These are phyloP conservation scores for Clarireedia homoeocarpa DNA, from an alignment of 2,329 filamentous ascomycete genomes.

Conservation along the genomic window DNA sequence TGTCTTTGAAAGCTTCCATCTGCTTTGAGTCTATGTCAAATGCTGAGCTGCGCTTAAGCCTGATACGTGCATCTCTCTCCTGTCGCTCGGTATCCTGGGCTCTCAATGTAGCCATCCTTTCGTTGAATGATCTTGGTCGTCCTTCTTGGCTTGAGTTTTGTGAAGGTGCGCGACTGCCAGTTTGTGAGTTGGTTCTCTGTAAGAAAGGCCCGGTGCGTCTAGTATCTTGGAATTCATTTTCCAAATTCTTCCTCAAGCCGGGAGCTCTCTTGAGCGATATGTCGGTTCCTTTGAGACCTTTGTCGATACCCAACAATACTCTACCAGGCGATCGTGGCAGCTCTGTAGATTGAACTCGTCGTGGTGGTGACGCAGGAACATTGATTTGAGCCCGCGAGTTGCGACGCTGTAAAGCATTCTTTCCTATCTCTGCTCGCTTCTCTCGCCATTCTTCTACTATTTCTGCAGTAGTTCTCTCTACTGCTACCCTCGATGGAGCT, in stretches of 20 bases:
- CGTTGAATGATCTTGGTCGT: slow-evolving; percentile 63
- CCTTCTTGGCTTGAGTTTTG: slow-evolving; percentile 21
- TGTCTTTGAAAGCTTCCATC: slow-evolving; percentile 51
- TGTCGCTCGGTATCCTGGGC: slow-evolving; percentile 43
- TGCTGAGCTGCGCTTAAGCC: slow-evolving; percentile 44
- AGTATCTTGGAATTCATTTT: slow-evolving; percentile 24
- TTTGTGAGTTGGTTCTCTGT: slow-evolving; percentile 33
- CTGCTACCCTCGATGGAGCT: slow-evolving; percentile 21
- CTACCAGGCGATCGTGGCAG: slow-evolving; percentile 69
- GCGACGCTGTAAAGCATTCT: slow-evolving; percentile 20
- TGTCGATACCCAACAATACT: slow-evolving; percentile 80
- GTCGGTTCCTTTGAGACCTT: slow-evolving; percentile 71
- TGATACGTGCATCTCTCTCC: slow-evolving; percentile 45
- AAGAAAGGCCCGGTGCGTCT: slow-evolving; percentile 35
- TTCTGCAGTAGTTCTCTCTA: slow-evolving; percentile 5
- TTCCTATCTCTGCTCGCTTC: slow-evolving; percentile 3
- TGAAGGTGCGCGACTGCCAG: slow-evolving; percentile 14
- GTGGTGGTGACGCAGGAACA: slow-evolving; percentile 70
- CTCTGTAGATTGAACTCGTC: slow-evolving; percentile 41
- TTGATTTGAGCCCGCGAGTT: slow-evolving; percentile 45
- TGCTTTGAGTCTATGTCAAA: slow-evolving; percentile 50
- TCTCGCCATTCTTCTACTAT: not conserved
- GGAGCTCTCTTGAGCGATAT: slow-evolving; percentile 74
- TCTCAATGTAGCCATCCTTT: slow-evolving; percentile 69
- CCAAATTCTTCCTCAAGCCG: slow-evolving; percentile 34